Evolutionary conservation across 1,139 yeast species (phyloP).

Genomic region (Diutina catenulata): DNA sequence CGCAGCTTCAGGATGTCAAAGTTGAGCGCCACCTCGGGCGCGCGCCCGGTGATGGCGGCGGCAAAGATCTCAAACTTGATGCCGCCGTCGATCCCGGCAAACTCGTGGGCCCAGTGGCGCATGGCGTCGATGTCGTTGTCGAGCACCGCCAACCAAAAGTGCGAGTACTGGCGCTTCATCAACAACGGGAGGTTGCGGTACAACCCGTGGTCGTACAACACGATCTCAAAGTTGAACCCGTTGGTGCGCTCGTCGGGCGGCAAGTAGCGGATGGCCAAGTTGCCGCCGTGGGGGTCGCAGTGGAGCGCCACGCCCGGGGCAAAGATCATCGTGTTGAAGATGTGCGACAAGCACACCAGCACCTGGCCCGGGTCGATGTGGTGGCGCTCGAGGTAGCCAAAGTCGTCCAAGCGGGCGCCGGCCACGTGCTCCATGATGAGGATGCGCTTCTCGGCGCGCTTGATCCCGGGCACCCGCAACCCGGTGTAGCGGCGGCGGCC

Average conservation of each 20-base stretch:
- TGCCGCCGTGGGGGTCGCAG: conserved; percentile 98
- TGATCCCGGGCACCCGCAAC: conserved; percentile 62
- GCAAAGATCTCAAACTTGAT: conserved; percentile 72
- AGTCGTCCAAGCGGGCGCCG: conserved; percentile 77
- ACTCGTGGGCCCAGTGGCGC: conserved; percentile 60
- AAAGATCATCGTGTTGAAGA: conserved; percentile 91
- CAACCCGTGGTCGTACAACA: conserved; percentile 89
- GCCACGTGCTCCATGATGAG: conserved; percentile 79
- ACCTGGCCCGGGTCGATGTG: conserved; percentile 68
- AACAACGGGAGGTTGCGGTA: conserved; percentile 74
- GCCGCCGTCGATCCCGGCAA: conserved; percentile 73
- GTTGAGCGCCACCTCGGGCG: conserved; percentile 28
- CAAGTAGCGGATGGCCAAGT: conserved; percentile 62
- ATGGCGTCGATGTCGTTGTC: conserved; percentile 57
- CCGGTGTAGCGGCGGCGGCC: conserved; percentile 53
- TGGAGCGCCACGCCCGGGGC: conserved; percentile 86
- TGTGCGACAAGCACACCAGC: conserved; percentile 75
- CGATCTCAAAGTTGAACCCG: conserved; percentile 78
- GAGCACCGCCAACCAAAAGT: conserved; percentile 83
- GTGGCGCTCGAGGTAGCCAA: conserved; percentile 48
- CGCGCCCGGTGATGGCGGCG: conserved; percentile 89
- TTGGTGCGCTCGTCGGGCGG: conserved; percentile 14
- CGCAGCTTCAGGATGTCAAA: conserved; percentile 44
- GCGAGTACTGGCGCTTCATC: conserved; percentile 75
- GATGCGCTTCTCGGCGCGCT: conserved; percentile 56